Evolutionary conservation across 441 rosid species (phyloP).

Genomic region (Pelargonium australe): DNA sequence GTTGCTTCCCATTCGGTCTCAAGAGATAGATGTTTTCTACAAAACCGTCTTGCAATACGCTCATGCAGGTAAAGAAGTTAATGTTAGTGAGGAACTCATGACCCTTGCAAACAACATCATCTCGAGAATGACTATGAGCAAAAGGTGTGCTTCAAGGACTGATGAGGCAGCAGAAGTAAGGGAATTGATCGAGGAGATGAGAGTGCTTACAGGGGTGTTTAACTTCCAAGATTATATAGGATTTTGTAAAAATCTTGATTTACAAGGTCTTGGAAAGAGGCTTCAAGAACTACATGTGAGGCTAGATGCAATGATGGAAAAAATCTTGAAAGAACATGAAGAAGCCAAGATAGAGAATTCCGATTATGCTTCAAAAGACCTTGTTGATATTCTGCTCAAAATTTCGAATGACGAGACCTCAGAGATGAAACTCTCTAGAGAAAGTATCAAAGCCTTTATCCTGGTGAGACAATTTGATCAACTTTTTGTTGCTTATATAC

Average conservation of each 20-base stretch:
- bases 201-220: conserved; percentile 35
- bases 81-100: conserved; percentile 35
- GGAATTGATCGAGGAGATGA: conserved; percentile 30
- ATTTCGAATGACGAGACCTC: conserved; percentile 38
- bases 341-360: conserved; percentile 20
- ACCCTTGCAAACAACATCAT: conserved; percentile 31
- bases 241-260: conserved; percentile 42
- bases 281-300: conserved; percentile 27
- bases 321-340: conserved; percentile 36
- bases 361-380: conserved; percentile 25
- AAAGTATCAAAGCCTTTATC: conserved; percentile 60
- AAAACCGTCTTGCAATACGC: conserved; percentile 23
- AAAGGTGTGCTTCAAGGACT: conserved; percentile 26
- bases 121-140: conserved; percentile 37
- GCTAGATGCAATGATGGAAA: conserved; percentile 35
- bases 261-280: conserved; percentile 39
- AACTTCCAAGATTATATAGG: conserved; percentile 38
- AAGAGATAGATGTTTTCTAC: conserved; percentile 27
- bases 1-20: conserved; percentile 28
- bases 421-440: conserved; percentile 49
- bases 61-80: conserved; percentile 19
- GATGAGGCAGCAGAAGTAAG: conserved; percentile 35
- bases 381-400: conserved; percentile 36
- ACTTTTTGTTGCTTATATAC: no score
- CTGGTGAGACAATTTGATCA: conserved; percentile 32